Evolutionary conservation across 768 basidiomycete genomes (phyloP).

Genomic region (Kwoniella sp.): DNA sequence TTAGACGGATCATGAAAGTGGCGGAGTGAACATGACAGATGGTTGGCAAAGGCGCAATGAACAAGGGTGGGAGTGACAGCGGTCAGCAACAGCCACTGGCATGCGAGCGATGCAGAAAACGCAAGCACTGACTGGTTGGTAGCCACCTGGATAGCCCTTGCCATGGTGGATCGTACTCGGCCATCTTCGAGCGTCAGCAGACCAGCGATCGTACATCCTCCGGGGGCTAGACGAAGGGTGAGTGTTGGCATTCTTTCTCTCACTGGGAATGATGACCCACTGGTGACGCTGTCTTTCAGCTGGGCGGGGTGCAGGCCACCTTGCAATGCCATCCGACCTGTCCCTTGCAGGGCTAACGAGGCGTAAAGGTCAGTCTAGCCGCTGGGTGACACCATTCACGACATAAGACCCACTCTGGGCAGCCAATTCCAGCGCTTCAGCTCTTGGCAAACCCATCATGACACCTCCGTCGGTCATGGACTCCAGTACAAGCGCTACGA

Average conservation of each 20-base stretch:
- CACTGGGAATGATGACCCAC: constrained; percentile 54
- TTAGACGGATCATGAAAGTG: background rate
- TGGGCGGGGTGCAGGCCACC: constrained; percentile 88
- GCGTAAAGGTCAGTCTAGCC: background rate
- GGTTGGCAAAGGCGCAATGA: too few relatives aligned
- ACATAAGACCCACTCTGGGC: constrained; percentile 70
- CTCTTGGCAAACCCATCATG: constrained; percentile 97
- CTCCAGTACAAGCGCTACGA: constrained; percentile 92
- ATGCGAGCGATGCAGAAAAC: background rate
- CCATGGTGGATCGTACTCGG: constrained; percentile 85
- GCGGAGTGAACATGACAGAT: background rate
- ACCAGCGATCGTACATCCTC: constrained; percentile 92
- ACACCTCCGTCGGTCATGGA: constrained; percentile 99
- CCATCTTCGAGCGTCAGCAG: constrained; percentile 91
- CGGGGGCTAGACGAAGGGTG: constrained; percentile 64
- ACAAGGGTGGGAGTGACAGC: background rate
- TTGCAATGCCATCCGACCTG: constrained; percentile 90
- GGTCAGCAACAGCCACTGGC: background rate
- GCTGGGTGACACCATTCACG: too few relatives aligned
- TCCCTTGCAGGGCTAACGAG: constrained; percentile 80
- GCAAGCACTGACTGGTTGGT: constrained; percentile 53
- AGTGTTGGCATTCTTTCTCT: background rate
- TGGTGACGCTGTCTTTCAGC: constrained; percentile 95
- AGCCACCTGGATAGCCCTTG: constrained; percentile 87
- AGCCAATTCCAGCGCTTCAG: constrained; percentile 89